These are phyloP conservation scores for Thraustochytrium sp. DNA, from an alignment of 352 stramenopile genomes.

Conservation along the genomic window DNA sequence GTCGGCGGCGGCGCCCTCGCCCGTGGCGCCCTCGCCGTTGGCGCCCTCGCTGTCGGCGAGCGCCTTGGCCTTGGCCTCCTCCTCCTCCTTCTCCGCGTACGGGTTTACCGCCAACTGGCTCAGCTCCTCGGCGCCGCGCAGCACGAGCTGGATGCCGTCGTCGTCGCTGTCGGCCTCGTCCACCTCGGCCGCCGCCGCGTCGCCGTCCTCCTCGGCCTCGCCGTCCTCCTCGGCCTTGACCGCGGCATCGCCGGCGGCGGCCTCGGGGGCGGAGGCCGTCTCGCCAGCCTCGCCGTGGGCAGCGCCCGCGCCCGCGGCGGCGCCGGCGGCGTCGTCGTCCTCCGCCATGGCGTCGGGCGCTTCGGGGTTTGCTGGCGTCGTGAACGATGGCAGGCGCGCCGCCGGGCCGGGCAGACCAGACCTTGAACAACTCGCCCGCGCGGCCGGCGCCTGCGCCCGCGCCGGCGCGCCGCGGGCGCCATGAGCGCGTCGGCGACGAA, in stretches of 20 bases:
- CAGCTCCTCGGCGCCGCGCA: background rate
- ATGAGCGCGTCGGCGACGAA: background rate
- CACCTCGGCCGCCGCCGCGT: background rate
- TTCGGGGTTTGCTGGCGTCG: background rate
- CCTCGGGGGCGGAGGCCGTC: background rate
- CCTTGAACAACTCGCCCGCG: too few species aligned
- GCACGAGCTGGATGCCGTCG: slow-evolving; percentile 31
- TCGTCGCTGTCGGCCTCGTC: slow-evolving; percentile 29
- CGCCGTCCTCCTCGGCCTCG: background rate
- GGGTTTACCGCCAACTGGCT: background rate
- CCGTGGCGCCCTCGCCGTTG: background rate
- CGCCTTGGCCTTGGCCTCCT: too few species aligned
- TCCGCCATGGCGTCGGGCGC: background rate
- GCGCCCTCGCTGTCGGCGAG: too few species aligned
- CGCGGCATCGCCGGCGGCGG: background rate
- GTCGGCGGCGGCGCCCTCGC: background rate
- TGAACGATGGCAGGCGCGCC: too few species aligned
- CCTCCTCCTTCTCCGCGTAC: slow-evolving; percentile 1
- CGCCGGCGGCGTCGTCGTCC: background rate
- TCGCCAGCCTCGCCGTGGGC: background rate
- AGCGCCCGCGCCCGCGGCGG: too few species aligned
- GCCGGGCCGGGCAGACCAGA: too few species aligned
- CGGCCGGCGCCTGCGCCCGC: background rate
- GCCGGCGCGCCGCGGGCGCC: background rate
- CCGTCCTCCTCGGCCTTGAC: background rate